phyloP scores from a whole-genome alignment of 768 basidiomycete genomes.

The Boletus sp. region DNA sequence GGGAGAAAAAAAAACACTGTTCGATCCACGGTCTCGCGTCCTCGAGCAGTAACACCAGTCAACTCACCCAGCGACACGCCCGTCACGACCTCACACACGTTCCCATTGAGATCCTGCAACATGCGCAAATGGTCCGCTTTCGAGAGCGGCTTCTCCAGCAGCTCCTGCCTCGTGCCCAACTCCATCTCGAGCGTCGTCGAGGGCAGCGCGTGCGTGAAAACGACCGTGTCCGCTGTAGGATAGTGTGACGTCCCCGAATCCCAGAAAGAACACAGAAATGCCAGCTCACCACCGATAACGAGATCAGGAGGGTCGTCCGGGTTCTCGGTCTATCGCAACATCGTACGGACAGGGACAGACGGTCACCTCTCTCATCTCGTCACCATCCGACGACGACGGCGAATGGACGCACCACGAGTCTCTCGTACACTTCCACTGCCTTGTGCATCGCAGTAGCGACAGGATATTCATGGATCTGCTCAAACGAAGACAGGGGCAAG shows the following conservation, averaged over 20 bases:
- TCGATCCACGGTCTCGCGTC: neutral
- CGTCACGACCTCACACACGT: slow-evolving; percentile 88
- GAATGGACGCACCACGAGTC: slow-evolving; percentile 55
- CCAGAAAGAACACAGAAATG: neutral
- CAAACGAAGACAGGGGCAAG: slow-evolving; percentile 62
- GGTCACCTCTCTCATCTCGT: neutral
- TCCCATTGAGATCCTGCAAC: slow-evolving; percentile 84
- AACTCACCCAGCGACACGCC: slow-evolving; percentile 81
- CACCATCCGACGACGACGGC: neutral
- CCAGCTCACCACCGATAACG: slow-evolving; percentile 65
- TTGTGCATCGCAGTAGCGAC: slow-evolving; percentile 74
- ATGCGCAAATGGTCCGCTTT: slow-evolving; percentile 84
- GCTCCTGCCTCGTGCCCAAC: slow-evolving; percentile 52
- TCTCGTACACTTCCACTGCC: slow-evolving; percentile 83
- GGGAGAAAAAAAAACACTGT: neutral
- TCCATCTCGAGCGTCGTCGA: slow-evolving; percentile 47
- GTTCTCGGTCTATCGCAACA: slow-evolving; percentile 38
- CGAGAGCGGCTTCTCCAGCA: slow-evolving; percentile 83
- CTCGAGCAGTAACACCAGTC: neutral
- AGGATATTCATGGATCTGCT: slow-evolving; percentile 69
- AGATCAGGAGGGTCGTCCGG: slow-evolving; percentile 74
- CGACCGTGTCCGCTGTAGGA: slow-evolving; percentile 84
- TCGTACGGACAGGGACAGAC: neutral
- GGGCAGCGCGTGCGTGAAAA: slow-evolving; percentile 74
- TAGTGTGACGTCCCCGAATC: neutral